These are phyloP conservation scores for Lasiosphaeriaceae sp. DNA, from an alignment of 495 filamentous ascomycete species.

Conservation along the genomic window DNA sequence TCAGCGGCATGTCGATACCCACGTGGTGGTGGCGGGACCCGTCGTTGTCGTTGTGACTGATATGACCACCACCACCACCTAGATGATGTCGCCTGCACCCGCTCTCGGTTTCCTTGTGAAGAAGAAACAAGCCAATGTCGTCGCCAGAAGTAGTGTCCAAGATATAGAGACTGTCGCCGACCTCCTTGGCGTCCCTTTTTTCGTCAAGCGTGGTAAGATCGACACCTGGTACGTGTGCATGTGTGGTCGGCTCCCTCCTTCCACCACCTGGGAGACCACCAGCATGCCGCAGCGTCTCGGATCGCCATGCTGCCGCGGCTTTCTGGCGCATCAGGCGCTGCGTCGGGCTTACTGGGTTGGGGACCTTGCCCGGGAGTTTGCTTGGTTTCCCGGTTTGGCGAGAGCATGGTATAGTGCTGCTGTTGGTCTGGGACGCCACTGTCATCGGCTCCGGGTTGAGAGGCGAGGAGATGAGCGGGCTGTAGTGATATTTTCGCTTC, in stretches of 20 bases:
- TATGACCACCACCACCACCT: neutral
- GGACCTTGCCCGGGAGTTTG: neutral
- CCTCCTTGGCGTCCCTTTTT: too few species aligned
- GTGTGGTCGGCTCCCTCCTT: too few species aligned
- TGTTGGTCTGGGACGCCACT: neutral
- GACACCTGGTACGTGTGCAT: too few species aligned
- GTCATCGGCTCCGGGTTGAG: slow-evolving; percentile 3
- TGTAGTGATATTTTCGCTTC: neutral
- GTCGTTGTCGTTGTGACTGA: neutral
- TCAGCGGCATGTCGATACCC: neutral
- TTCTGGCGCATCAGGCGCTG: slow-evolving; percentile 31
- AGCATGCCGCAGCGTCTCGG: slow-evolving; percentile 3
- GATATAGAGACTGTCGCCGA: too few species aligned
- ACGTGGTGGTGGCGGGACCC: neutral
- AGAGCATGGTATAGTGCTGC: too few species aligned
- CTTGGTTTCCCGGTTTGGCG: neutral
- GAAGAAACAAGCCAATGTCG: neutral
- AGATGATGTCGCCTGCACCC: neutral
- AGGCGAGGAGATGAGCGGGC: slow-evolving; percentile 6
- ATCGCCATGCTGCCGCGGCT: slow-evolving; percentile 26
- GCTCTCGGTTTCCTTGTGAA: neutral
- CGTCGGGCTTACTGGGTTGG: slow-evolving; percentile 20
- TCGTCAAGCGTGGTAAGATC: too few species aligned
- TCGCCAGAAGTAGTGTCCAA: too few species aligned
- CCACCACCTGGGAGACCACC: neutral